Evolutionary conservation across 2,329 filamentous ascomycete species (phyloP).

Genomic region (Diaporthe aspalathi): DNA sequence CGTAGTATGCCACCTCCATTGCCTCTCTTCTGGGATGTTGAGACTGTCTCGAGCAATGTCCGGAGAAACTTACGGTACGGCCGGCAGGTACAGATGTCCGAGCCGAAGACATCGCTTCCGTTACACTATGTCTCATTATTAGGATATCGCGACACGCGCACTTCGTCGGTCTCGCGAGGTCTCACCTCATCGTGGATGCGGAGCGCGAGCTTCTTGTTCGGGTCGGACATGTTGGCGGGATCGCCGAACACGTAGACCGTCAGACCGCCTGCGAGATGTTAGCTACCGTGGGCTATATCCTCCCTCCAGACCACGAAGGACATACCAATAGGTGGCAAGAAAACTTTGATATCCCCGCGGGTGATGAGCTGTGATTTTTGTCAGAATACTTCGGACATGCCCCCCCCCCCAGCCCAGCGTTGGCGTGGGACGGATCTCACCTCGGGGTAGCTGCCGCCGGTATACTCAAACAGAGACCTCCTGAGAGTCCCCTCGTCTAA

Average conservation of each 20-base stretch:
- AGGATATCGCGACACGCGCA: neutral
- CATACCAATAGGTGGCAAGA: constrained; percentile 88
- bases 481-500: constrained; percentile 86
- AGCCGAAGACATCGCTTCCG: constrained; percentile 96
- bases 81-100: constrained; percentile 96
- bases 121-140: constrained; percentile 71
- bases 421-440: constrained; percentile 48
- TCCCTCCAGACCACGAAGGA: neutral
- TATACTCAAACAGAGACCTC: constrained; percentile 91
- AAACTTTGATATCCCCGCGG: constrained; percentile 92
- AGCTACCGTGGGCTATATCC: constrained; percentile 38
- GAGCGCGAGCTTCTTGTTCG: constrained; percentile 81
- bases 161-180: constrained; percentile 6
- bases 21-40: neutral
- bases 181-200: constrained; percentile 78
- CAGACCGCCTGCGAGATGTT: constrained; percentile 70
- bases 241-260: constrained; percentile 98
- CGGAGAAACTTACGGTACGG: constrained; percentile 70
- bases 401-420: constrained; percentile 41
- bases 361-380: constrained; percentile 76
- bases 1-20: neutral
- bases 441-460: constrained; percentile 95
- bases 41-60: neutral
- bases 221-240: constrained; percentile 91
- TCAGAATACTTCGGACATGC: constrained; percentile 15